Conservation (phyloP, 192 early-diverging fungal genomes). For the Backusella westeae region DNA sequence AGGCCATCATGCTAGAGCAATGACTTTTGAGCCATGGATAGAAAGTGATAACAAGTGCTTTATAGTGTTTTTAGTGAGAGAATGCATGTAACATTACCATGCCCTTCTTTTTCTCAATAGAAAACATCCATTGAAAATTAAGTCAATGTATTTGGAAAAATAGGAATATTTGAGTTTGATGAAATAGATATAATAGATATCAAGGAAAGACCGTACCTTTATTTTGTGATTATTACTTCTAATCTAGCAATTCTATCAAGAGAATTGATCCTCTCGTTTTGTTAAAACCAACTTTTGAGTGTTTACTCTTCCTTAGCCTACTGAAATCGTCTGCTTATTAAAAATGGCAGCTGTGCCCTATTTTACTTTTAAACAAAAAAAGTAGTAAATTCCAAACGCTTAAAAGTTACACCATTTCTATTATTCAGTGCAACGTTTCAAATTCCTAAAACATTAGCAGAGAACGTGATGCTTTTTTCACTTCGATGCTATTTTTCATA, state of each 20-base stretch:
- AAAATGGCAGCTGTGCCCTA: background rate
- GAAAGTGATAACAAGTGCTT: no score
- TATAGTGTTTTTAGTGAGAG: no score
- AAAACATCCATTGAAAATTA: background rate
- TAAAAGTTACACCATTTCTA: background rate
- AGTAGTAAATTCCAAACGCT: background rate
- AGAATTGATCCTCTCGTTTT: background rate
- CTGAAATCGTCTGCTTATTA: background rate
- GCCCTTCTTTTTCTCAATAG: no score
- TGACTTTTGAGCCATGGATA: no score
- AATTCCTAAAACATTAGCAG: background rate
- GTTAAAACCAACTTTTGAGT: background rate
- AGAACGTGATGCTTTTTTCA: background rate
- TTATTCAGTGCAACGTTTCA: background rate
- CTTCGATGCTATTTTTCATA: background rate
- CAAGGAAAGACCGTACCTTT: background rate
- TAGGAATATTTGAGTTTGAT: background rate
- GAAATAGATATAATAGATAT: background rate
- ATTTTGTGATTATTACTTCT: background rate
- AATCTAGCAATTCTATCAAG: background rate
- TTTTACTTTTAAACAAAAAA: background rate
- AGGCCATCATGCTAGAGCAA: no score
- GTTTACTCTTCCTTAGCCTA: background rate
- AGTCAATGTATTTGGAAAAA: background rate
- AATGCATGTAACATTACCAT: no score